Base-by-base conservation (phyloP, 2,329 filamentous ascomycete species). In the Akanthomyces muscarius region DNA sequence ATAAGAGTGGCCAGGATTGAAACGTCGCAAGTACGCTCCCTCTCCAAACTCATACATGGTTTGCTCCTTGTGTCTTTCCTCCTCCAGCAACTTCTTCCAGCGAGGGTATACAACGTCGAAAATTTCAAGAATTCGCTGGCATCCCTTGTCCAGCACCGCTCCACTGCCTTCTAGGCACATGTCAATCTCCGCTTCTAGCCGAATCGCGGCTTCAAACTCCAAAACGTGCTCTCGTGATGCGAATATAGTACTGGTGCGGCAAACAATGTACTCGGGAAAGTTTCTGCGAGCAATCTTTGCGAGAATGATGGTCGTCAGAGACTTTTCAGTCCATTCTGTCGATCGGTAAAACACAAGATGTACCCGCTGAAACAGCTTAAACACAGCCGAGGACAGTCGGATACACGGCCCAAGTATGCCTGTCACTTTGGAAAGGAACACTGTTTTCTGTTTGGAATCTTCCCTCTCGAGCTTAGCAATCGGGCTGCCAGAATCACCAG, bases 301-400 rank as follows among this genome's bases (percentile, higher is more conserved):
- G 5, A 99, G 82, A 51, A 99, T 97, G 61, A 98, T 94, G 0
- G 93, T 94, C 1, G 92, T 98, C 16, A 99, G 79, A 1, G 94
- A 97, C 74, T 97, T 98, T 70, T 98, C 94, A 0, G 93, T 96
- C 95, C 95, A 99, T 73, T 97, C 91, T 0, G 92, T 96, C 11
- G 93, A 97, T 64, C 94, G 85, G 74, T 98, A 98, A 74, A 97
- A 99, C 33, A 99, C 92, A 2, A 99, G 79, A 76, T 98, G 95
- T 0, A 98, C 92, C 30, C 95, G 86, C 74, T 97, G 92, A 70
- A 99, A 99, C 0, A 99, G 83, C 69, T 88, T 91, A 66, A 92
- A 84, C 0, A 88, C 83, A 0, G 84, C 77, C 0, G 88, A 76
- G 0, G 91, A 91, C 14, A 99, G 83, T 44, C 94, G 84, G 65